phyloP scores from a whole-genome alignment of 306 rosid genomes.

The Medicago ruthenica region DNA sequence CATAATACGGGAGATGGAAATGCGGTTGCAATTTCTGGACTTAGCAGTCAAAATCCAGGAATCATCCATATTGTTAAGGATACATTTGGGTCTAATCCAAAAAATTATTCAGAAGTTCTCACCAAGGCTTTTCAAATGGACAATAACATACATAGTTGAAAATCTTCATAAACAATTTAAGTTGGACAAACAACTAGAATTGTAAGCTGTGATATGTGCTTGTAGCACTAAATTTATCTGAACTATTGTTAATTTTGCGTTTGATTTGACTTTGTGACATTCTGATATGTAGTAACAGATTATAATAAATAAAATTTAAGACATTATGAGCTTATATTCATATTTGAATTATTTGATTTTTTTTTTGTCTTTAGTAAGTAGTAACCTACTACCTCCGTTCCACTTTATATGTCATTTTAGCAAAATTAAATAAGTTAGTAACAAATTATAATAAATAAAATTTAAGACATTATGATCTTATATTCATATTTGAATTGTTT shows the following conservation, averaged over 20 bases:
- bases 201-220: background rate
- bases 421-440: too few relatives aligned
- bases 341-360: too few relatives aligned
- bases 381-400: too few relatives aligned
- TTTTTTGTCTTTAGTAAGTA: too few relatives aligned
- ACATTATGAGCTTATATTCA: background rate
- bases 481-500: too few relatives aligned
- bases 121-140: conserved; percentile 47
- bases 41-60: background rate
- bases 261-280: background rate
- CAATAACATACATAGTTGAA: background rate
- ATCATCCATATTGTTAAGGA: conserved; percentile 23
- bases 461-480: too few relatives aligned
- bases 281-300: background rate
- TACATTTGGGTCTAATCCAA: conserved; percentile 44
- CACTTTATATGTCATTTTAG: too few relatives aligned
- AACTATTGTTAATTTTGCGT: background rate
- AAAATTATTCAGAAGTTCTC: conserved; percentile 34
- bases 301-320: too few relatives aligned
- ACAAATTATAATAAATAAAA: too few relatives aligned
- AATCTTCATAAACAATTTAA: conserved; percentile 41
- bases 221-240: too few relatives aligned
- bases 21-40: too few relatives aligned
- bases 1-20: too few relatives aligned
- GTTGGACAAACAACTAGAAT: conserved; percentile 23